Conservation (phyloP, 2,329 filamentous ascomycete species). For the Apiospora sp. region DNA sequence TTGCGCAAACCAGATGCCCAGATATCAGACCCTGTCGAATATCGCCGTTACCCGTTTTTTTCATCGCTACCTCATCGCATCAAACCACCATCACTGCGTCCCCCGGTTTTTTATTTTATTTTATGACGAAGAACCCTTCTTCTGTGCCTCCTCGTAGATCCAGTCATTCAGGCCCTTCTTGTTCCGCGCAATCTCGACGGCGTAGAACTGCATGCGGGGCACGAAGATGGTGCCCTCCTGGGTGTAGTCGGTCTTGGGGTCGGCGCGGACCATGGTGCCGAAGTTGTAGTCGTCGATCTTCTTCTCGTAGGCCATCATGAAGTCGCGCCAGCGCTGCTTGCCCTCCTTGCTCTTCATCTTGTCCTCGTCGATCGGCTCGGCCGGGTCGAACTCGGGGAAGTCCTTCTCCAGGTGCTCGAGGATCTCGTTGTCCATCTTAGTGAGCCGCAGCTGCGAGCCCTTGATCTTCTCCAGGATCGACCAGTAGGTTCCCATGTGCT, state of each 20-base stretch:
- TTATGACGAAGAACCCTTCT: conserved; percentile 39
- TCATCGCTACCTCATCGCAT: not conserved
- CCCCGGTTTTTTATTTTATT: not conserved
- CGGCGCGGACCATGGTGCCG: conserved; percentile 87
- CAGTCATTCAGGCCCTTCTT: conserved; percentile 92
- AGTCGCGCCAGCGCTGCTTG: conserved; percentile 94
- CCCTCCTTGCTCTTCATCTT: conserved; percentile 97
- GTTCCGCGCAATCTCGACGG: conserved; percentile 82
- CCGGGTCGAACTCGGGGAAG: conserved; percentile 92
- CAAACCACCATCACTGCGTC: not conserved
- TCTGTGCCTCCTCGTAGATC: conserved; percentile 87
- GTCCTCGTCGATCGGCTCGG: conserved; percentile 83
- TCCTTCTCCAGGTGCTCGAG: conserved; percentile 85
- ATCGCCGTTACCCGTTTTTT: conserved; percentile 4
- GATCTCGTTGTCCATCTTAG: conserved; percentile 95
- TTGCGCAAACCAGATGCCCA: conserved; percentile 8
- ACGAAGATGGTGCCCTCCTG: conserved; percentile 88
- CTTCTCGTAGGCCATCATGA: conserved; percentile 93
- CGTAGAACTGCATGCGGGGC: conserved; percentile 81
- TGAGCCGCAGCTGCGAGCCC: conserved; percentile 88
- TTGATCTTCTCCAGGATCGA: conserved; percentile 88
- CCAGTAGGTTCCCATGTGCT: conserved; percentile 98
- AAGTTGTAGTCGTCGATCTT: conserved; percentile 98
- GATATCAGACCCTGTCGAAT: conserved; percentile 18
- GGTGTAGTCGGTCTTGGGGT: conserved; percentile 83